phyloP scores from a whole-genome alignment of 192 early-diverging fungal genomes.

The Geranomyces variabilis region DNA sequence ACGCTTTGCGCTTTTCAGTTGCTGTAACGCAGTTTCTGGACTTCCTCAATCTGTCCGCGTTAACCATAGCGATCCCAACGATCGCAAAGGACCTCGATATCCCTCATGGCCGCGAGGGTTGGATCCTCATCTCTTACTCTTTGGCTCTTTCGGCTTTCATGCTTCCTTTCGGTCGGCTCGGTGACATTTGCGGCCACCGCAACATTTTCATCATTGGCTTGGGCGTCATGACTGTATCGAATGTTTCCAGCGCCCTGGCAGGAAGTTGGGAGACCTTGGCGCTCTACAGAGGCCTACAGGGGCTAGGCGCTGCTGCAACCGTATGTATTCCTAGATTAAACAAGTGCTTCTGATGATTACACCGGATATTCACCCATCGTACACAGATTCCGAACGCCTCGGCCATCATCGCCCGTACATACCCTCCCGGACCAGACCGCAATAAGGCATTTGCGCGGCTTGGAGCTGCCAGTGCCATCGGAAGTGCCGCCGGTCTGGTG shows the following conservation, averaged over 20 bases:
- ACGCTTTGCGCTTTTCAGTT: slow-evolving; percentile 6
- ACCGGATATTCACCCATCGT: too few relatives aligned
- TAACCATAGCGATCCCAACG: slow-evolving; percentile 6
- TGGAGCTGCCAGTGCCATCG: too few relatives aligned
- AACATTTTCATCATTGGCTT: slow-evolving; percentile 10
- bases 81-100: slow-evolving; percentile 6
- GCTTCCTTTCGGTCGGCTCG: neutral
- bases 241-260: too few relatives aligned
- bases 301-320: too few relatives aligned
- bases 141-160: slow-evolving; percentile 13
- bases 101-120: neutral
- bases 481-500: neutral
- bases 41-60: slow-evolving; percentile 9
- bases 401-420: too few relatives aligned
- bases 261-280: too few relatives aligned
- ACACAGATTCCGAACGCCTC: too few relatives aligned
- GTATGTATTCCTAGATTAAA: too few relatives aligned
- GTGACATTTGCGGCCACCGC: slow-evolving; percentile 7
- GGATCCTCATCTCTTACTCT: slow-evolving; percentile 18
- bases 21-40: slow-evolving; percentile 10
- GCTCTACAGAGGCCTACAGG: too few relatives aligned
- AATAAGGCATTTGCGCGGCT: too few relatives aligned
- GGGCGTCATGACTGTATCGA: neutral
- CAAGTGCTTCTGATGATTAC: too few relatives aligned
- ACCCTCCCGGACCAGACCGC: too few relatives aligned